Conservation (phyloP, 2,329 filamentous ascomycete genomes). For the Alternaria brassicicola region DNA sequence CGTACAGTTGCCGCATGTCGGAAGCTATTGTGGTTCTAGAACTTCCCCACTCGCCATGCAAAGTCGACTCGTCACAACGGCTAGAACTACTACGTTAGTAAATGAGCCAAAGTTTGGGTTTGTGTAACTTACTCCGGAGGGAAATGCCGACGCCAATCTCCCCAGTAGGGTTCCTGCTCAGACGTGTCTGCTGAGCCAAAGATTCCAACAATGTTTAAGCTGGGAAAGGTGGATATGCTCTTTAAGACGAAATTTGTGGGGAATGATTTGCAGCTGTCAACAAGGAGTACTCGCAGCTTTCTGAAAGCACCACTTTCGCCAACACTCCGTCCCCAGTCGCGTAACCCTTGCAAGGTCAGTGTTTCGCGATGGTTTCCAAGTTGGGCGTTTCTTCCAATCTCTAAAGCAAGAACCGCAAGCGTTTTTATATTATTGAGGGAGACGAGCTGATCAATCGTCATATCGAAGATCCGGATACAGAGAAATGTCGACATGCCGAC, state of each 20-base stretch:
- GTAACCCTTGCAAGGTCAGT: slow-evolving; percentile 12
- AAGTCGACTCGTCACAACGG: neutral
- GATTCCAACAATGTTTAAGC: slow-evolving; percentile 22
- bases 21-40: slow-evolving; percentile 7
- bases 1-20: slow-evolving; percentile 23
- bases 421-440: slow-evolving; percentile 22
- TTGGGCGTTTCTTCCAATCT: neutral
- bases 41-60: slow-evolving; percentile 8
- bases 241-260: slow-evolving; percentile 8
- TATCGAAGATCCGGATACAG: slow-evolving; percentile 15
- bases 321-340: slow-evolving; percentile 29
- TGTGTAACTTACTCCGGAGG: neutral
- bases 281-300: slow-evolving; percentile 22
- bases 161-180: neutral
- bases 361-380: neutral
- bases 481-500: slow-evolving; percentile 26
- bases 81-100: neutral
- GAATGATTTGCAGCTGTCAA: slow-evolving; percentile 14
- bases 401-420: slow-evolving; percentile 25
- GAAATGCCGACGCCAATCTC: slow-evolving; percentile 5
- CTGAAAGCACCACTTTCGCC: slow-evolving; percentile 23
- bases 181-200: neutral
- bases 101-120: neutral
- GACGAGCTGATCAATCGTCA: slow-evolving; percentile 23
- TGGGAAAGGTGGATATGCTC: slow-evolving; percentile 20